These are phyloP conservation scores for Malassezia slooffiae DNA, from an alignment of 1,284 basidiomycete species.

Conservation along the genomic window DNA sequence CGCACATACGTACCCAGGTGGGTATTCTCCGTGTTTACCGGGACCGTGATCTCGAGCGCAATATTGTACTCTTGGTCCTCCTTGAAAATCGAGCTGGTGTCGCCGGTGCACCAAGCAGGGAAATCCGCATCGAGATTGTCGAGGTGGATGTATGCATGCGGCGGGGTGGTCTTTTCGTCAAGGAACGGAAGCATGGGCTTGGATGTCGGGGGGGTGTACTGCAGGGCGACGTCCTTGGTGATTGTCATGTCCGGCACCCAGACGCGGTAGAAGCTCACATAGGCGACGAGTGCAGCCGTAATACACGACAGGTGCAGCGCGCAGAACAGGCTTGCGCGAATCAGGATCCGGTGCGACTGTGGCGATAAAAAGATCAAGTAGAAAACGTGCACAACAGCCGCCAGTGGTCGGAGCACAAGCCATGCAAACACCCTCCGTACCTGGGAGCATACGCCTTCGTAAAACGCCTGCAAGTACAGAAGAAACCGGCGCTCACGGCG, in stretches of 20 bases:
- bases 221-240: constrained; percentile 33
- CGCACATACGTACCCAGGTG: too few relatives aligned
- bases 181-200: neutral
- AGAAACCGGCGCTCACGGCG: too few relatives aligned
- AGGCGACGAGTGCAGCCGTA: constrained; percentile 30
- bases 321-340: constrained; percentile 32
- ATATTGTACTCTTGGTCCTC: constrained; percentile 42
- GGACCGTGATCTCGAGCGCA: constrained; percentile 36
- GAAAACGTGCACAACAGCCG: neutral
- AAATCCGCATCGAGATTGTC: constrained; percentile 6
- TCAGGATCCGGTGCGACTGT: constrained; percentile 34
- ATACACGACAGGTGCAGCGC: constrained; percentile 32
- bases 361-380: constrained; percentile 29
- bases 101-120: constrained; percentile 16
- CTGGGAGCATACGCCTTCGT: too few relatives aligned
- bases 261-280: constrained; percentile 40
- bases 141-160: constrained; percentile 20
- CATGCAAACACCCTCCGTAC: too few relatives aligned
- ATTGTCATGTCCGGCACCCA: constrained; percentile 40
- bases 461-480: too few relatives aligned
- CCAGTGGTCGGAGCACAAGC: constrained; percentile 1
- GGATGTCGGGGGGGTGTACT: constrained; percentile 27
- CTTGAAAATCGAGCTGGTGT: constrained; percentile 22
- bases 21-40: too few relatives aligned
- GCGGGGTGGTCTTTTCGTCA: constrained; percentile 14